Conservation (phyloP, 768 basidiomycete species). For the Pulveroboletus sp. region DNA sequence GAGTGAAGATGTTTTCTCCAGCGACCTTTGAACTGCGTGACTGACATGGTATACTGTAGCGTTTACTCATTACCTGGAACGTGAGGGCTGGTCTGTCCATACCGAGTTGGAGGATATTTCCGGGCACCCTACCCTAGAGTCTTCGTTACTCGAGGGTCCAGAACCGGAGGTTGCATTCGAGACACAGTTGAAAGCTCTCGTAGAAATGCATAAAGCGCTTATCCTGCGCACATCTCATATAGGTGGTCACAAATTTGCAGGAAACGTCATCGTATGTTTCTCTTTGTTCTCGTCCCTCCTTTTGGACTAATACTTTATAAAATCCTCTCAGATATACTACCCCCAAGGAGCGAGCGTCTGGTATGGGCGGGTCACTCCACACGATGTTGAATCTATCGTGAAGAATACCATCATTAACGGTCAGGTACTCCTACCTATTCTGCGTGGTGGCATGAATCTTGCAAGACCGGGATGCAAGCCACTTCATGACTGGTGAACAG, state of each 20-base stretch:
- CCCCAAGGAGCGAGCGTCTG: conserved; percentile 84
- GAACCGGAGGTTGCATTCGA: conserved; percentile 55
- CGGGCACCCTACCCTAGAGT: conserved; percentile 28
- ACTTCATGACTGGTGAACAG: conserved; percentile 67
- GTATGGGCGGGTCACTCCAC: conserved; percentile 91
- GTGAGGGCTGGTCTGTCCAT: conserved; percentile 70
- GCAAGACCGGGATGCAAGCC: conserved; percentile 60
- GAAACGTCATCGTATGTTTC: conserved; percentile 78
- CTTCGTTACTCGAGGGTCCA: conserved; percentile 3
- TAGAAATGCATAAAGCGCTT: conserved; percentile 62
- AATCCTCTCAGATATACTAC: conserved; percentile 64
- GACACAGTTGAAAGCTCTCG: conserved; percentile 44
- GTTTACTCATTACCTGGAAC: conserved; percentile 58
- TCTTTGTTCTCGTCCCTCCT: not conserved
- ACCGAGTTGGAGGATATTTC: conserved; percentile 64
- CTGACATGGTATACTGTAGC: conserved; percentile 35
- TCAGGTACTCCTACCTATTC: conserved; percentile 74
- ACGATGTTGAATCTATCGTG: conserved; percentile 83
- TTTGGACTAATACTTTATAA: not conserved
- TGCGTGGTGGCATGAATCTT: conserved; percentile 85
- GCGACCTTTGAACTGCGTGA: conserved; percentile 11
- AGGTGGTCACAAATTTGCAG: conserved; percentile 91
- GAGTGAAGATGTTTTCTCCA: conserved; percentile 39
- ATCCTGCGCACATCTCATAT: conserved; percentile 87
- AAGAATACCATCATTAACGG: conserved; percentile 85